Percentiles rank a stretch among this genome's conserved stretches.
Evolutionary conservation across 192 early-diverging fungal species (phyloP).

Genomic region (Piromyces sp.): DNA sequence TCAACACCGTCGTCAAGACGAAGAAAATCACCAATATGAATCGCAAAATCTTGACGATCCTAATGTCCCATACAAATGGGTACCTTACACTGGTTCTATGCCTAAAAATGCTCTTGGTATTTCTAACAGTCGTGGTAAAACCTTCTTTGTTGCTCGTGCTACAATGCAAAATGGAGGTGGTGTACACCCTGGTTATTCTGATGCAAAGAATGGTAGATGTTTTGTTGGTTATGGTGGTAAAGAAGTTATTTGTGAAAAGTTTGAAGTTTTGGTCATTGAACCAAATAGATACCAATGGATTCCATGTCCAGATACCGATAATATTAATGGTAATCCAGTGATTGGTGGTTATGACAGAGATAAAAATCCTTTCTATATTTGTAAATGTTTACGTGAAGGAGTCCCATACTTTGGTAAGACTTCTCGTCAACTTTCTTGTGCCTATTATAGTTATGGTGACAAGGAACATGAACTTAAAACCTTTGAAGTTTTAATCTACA

Average conservation of each 20-base stretch:
- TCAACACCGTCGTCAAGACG: too few species aligned
- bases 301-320: background rate
- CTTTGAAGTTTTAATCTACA: too few species aligned
- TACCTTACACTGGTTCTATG: background rate
- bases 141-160: background rate
- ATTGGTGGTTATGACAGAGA: background rate
- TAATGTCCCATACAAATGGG: background rate
- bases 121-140: background rate
- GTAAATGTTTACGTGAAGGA: background rate
- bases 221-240: background rate
- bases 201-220: background rate
- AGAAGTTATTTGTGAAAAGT: background rate
- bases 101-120: background rate
- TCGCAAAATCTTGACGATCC: too few species aligned
- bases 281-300: background rate
- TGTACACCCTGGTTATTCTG: background rate
- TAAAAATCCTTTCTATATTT: background rate
- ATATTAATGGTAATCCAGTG: background rate
- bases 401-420: background rate
- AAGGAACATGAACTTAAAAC: too few species aligned
- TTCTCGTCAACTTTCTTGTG: too few species aligned
- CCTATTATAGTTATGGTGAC: too few species aligned
- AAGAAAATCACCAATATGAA: too few species aligned
- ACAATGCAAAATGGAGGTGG: background rate
- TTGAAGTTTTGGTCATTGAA: background rate